Evolutionary conservation across 208 protist genomes (phyloP), one percentile per base, ranked within the genome.

Genomic region (Crithidia brevicula): DNA sequence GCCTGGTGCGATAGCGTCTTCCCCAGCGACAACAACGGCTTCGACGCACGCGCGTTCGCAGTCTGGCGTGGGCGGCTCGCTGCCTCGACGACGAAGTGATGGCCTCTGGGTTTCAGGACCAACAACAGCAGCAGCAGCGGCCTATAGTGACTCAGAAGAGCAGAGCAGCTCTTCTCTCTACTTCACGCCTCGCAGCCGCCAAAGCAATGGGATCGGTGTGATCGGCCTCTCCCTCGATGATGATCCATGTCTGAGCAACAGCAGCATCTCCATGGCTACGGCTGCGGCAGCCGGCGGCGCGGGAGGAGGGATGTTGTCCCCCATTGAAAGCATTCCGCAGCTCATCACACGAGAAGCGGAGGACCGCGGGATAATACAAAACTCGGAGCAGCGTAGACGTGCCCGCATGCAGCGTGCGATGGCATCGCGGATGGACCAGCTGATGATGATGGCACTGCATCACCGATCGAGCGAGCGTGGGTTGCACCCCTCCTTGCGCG

Each of bases 381-480:
- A 30, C 6, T n/a, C 42, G 1, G 65, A 71, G 25, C 33, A 42
- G 6, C 52, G 34, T 11, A 52, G 56, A n/a, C 45, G 65, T 20
- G 10, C 15, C 1, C 65, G 54, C 5, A 46, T 63, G 4, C 65
- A 56, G 22, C 7, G 13, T 20, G 23, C 3, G 40, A 57, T 57
- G 43, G 25, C 31, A 1, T 52, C 45, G 6, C 42, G 13, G n/a
- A 53, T 60, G 54, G 65, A 71, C 22, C 38, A 54, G 54, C 52
- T 71, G 23, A 52, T 71, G 43, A 71, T 71, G 65, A 16, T 28
- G 8, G 65, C 54, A 20, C 34, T 71, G 28, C 42, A 40, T n/a
- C 65, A 31, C 38, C 53, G 65, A 22, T 57, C 65, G 3, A n/a
- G 36, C 13, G 65, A 71, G 45, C 65, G 65, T 28, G 65, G 65